Conservation (phyloP, 2,329 filamentous ascomycete species). For the Cercospora sesami region DNA sequence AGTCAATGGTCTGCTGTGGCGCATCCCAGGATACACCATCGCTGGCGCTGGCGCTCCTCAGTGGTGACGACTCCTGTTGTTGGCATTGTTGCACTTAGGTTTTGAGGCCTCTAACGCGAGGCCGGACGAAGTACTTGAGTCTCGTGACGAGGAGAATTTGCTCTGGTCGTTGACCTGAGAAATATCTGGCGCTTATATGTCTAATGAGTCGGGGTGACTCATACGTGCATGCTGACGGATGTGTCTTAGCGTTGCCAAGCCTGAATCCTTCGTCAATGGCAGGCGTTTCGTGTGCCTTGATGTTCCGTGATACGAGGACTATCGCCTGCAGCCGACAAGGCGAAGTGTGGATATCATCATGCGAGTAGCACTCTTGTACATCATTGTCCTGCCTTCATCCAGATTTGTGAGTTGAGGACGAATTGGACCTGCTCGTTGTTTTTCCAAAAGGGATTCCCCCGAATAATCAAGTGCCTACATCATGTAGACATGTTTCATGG, state of each 20-base stretch:
- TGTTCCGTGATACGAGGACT: background rate
- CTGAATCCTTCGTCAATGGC: background rate
- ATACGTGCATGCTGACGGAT: background rate
- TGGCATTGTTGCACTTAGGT: conserved; percentile 21
- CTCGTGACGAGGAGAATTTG: background rate
- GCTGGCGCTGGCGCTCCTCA: background rate
- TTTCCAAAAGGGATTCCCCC: background rate
- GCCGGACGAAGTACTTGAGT: conserved; percentile 10
- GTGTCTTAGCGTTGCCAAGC: background rate
- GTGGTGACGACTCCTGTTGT: conserved; percentile 4
- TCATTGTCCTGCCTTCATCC: background rate
- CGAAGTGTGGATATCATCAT: no score
- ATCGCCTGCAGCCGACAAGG: background rate
- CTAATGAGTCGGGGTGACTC: background rate
- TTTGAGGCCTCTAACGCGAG: conserved; percentile 17
- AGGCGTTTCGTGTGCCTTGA: background rate
- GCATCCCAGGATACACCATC: conserved; percentile 1
- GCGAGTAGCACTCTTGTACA: background rate
- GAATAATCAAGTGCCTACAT: background rate
- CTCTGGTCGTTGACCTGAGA: background rate
- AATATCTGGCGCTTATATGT: background rate
- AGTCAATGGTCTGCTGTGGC: conserved; percentile 11
- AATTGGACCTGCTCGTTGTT: background rate
- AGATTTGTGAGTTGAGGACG: background rate
- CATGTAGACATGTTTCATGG: background rate